A percentile compares a stretch with the other conserved stretches of the same genome.
These are phyloP conservation scores for Basidiobolus meristosporus DNA, from an alignment of 371 early-diverging fungal species.

Conservation along the genomic window DNA sequence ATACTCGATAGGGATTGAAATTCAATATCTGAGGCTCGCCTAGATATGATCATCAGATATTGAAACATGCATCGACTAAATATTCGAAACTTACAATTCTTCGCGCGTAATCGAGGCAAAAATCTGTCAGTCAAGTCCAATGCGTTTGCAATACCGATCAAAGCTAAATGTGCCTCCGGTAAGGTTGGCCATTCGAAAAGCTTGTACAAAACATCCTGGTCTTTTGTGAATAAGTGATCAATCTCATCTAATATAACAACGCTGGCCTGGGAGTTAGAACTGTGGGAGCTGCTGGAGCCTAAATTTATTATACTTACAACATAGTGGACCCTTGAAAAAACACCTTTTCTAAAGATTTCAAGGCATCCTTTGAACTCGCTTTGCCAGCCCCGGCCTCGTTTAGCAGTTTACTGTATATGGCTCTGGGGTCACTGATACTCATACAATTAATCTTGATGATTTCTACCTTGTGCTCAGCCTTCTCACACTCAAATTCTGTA, in stretches of 20 bases:
- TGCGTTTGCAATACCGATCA: constrained; percentile 94
- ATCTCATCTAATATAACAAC: constrained; percentile 83
- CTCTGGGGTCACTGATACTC: constrained; percentile 46
- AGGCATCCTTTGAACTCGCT: constrained; percentile 6
- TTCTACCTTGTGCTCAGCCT: constrained; percentile 16
- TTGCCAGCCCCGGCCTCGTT: constrained; percentile 1
- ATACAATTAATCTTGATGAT: constrained; percentile 63
- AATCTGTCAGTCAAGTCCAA: constrained; percentile 77
- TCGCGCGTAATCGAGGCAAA: constrained; percentile 68
- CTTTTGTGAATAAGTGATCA: constrained; percentile 60
- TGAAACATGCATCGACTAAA: neutral
- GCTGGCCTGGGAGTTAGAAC: constrained; percentile 9
- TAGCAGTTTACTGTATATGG: constrained; percentile 38
- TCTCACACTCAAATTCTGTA: constrained; percentile 8
- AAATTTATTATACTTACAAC: constrained; percentile 12
- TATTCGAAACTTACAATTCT: constrained; percentile 29
- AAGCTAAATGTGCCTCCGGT: constrained; percentile 36
- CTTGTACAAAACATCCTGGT: constrained; percentile 71
- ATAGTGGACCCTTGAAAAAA: constrained; percentile 7
- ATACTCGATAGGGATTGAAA: constrained; percentile 68
- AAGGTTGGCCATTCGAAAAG: constrained; percentile 64
- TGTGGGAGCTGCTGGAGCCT: too few species aligned
- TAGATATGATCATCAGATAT: constrained; percentile 5
- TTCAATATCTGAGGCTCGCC: constrained; percentile 59
- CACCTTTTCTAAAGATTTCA: constrained; percentile 14